These are phyloP conservation scores for Aspergillus nanangensis DNA, from an alignment of 495 filamentous ascomycete genomes.

Conservation along the genomic window DNA sequence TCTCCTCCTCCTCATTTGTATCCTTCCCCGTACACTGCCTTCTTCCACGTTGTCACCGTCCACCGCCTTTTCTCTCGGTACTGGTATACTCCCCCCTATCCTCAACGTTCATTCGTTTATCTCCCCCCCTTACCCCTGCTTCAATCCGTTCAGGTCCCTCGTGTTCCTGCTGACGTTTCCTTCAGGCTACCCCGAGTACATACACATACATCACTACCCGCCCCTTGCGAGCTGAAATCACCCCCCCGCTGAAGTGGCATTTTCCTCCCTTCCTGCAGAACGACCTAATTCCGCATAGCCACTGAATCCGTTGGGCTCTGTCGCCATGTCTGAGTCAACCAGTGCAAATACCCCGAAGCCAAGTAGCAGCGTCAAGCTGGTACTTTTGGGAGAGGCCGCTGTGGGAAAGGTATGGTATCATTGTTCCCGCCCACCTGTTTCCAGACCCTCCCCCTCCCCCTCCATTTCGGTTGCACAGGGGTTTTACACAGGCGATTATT, in stretches of 20 bases:
- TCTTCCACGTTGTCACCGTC: constrained; percentile 3
- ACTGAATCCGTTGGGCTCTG: constrained; percentile 16
- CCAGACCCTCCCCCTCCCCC: constrained; percentile 7
- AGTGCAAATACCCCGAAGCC: constrained; percentile 73
- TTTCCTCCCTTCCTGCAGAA: constrained; percentile 28
- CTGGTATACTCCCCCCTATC: constrained; percentile 14
- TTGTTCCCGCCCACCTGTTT: constrained; percentile 3
- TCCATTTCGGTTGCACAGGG: constrained; percentile 14
- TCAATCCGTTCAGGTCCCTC: constrained; percentile 8
- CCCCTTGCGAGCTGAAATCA: constrained; percentile 21
- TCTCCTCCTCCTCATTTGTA: neutral
- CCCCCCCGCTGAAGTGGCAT: constrained; percentile 20
- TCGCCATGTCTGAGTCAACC: constrained; percentile 41
- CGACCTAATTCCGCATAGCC: constrained; percentile 24
- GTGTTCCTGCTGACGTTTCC: constrained; percentile 16
- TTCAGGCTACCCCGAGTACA: constrained; percentile 18
- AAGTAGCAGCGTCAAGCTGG: constrained; percentile 98
- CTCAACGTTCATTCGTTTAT: constrained; percentile 13
- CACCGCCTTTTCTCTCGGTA: constrained; percentile 19
- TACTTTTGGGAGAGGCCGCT: constrained; percentile 92
- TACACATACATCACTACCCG: constrained; percentile 5
- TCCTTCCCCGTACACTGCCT: constrained; percentile 6
- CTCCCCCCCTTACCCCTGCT: constrained; percentile 12
- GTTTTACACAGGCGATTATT: constrained; percentile 1
- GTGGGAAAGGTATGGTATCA: constrained; percentile 83